Base-by-base conservation (phyloP, 495 filamentous ascomycete species). In the Neurospora sp. region DNA sequence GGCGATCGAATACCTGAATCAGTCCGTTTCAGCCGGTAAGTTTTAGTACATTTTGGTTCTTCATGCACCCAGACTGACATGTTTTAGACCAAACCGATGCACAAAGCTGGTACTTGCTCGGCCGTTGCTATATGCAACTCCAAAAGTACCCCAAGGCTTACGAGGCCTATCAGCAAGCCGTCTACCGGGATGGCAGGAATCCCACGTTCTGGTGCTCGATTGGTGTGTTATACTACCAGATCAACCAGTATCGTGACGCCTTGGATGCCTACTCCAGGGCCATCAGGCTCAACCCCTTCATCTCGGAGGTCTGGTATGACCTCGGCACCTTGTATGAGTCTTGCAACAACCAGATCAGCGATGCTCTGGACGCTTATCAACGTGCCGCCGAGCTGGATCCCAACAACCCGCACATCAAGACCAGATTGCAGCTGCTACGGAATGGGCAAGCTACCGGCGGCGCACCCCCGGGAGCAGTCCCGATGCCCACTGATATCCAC, bases 171-270 rank as follows among this genome's bases (percentile, higher is more conserved):
- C 96, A 99, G 79, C 96, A 99, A 83, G 96, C 96, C 4, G 96
- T 99, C 68, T 99, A 99, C 79, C 93, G 96, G 71, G 96, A 99
- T 79, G 96, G 96, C 31, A 91, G 96, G 76, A 99, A 99, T 77
- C 96, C 96, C 37, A 99, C 96, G 14, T 99, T 99, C 86, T 99
- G 96, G 96, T 98, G 96, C 84, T 99, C 96, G 31, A 99, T 99
- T 80, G 96, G 96, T 79, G 96, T 99, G 20, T 89, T 99, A 44
- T 99, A 99, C 80, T 99, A 98, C 83, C 96, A 99, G 83, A 99
- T 99, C 85, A 99, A 99, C 80, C 96, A 99, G 86, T 99, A 99
- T 81, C 91, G 96, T 69, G 96, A 99, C 86, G 96, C 96, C 20
- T 89, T 99, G 69, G 96, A 99, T 87, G 96, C 96, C 74, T 99